Percentiles rank a stretch among this genome's conserved stretches.
Evolutionary conservation across 495 filamentous ascomycete genomes (phyloP).

Genomic region (Penicillium ochrochloron): DNA sequence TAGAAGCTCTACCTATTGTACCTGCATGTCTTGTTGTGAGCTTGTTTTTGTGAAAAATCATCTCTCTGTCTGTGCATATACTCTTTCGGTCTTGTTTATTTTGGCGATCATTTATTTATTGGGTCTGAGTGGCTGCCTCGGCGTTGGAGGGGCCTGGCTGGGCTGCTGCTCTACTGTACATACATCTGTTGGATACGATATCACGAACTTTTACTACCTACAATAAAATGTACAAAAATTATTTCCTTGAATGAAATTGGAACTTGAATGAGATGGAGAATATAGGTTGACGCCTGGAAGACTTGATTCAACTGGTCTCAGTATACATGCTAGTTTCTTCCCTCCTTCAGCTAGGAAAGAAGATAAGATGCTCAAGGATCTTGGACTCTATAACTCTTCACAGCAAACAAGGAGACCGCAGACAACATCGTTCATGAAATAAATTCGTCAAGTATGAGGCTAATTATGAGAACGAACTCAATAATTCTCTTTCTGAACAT

Average conservation of each 20-base stretch:
- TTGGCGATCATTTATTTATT: constrained; percentile 2
- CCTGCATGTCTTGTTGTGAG: background rate
- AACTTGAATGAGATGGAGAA: background rate
- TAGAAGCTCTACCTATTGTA: constrained; percentile 11
- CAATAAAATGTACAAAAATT: background rate
- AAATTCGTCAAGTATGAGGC: background rate
- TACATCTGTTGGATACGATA: constrained; percentile 3
- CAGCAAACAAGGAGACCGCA: background rate
- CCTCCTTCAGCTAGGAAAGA: too few species aligned
- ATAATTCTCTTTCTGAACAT: background rate
- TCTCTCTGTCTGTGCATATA: constrained; percentile 6
- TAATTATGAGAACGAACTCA: background rate
- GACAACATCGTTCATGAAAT: too few species aligned
- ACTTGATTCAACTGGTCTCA: too few species aligned
- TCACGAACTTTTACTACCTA: background rate
- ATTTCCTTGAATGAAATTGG: background rate
- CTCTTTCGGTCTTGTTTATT: constrained; percentile 1
- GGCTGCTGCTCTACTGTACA: background rate
- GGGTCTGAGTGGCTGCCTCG: background rate
- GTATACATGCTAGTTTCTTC: too few species aligned
- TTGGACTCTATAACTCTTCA: too few species aligned
- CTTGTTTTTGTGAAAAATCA: constrained; percentile 12
- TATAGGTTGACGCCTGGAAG: too few species aligned
- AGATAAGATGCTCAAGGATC: too few species aligned
- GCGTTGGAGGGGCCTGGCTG: background rate